Conservation (phyloP, 139 green algal species). For the Dunaliella primolecta region DNA sequence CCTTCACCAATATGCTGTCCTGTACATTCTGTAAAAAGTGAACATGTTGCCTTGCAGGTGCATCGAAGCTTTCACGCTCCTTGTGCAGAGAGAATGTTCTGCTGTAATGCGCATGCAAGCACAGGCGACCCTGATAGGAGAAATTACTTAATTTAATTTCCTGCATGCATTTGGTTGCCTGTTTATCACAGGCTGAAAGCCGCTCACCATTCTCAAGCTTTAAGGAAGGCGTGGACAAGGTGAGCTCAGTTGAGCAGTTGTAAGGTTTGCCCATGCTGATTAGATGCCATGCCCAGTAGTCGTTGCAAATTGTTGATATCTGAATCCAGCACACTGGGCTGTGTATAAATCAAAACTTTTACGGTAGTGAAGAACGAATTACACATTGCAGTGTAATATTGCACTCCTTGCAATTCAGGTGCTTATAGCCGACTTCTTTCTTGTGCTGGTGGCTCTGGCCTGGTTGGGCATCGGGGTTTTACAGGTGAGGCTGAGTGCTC, state of each 20-base stretch:
- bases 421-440: constrained; percentile 91
- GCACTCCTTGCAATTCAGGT: neutral
- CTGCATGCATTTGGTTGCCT: no score
- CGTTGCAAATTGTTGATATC: neutral
- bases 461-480: constrained; percentile 68
- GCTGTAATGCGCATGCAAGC: neutral
- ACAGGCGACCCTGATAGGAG: neutral
- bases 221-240: neutral
- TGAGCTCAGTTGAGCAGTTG: neutral
- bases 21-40: no score
- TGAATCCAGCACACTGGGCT: no score
- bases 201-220: neutral
- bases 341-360: neutral
- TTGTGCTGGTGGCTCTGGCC: constrained; percentile 65
- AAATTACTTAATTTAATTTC: no score
- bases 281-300: neutral
- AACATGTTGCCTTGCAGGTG: no score
- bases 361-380: neutral
- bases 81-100: neutral
- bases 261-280: neutral
- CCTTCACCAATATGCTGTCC: no score
- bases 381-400: neutral
- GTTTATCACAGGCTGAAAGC: no score
- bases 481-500: no score
- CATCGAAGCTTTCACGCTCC: no score